Evolutionary conservation across 495 filamentous ascomycete genomes (phyloP).

Genomic region (Penicillium desertorum): DNA sequence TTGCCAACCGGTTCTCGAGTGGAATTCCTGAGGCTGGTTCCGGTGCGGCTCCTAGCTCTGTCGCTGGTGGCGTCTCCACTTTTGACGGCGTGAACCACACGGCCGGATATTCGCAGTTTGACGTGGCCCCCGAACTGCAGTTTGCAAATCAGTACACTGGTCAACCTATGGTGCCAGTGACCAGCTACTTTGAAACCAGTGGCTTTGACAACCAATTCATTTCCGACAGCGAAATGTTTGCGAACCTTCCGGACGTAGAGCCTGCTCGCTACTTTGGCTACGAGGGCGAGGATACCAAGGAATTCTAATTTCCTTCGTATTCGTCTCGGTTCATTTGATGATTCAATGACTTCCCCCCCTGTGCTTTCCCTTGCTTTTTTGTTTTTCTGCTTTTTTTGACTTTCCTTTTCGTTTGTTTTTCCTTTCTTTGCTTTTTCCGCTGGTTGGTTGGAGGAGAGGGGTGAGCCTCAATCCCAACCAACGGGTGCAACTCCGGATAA

Average conservation of each 20-base stretch:
- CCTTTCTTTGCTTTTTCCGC: not conserved
- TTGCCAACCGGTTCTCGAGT: not conserved
- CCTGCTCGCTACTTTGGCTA: not conserved
- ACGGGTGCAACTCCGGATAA: not conserved
- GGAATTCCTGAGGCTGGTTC: not conserved
- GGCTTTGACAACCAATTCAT: not conserved
- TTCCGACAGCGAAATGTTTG: not conserved
- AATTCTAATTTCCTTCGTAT: not conserved
- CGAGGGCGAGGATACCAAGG: not conserved
- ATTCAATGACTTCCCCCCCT: not conserved
- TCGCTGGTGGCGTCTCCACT: too few relatives aligned
- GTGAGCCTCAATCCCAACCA: not conserved
- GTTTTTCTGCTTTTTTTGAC: too few relatives aligned
- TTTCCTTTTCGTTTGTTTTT: not conserved
- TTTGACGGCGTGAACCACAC: too few relatives aligned
- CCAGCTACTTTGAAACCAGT: not conserved
- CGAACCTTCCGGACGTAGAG: not conserved
- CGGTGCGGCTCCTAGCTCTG: not conserved
- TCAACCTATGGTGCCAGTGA: not conserved
- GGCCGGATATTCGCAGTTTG: not conserved
- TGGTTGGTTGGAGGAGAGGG: not conserved
- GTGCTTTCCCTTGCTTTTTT: not conserved
- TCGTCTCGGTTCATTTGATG: not conserved
- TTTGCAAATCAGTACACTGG: not conserved
- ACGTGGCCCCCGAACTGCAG: not conserved